Base-by-base conservation (phyloP, 2,329 filamentous ascomycete genomes). In the Nectriaceae sp. region DNA sequence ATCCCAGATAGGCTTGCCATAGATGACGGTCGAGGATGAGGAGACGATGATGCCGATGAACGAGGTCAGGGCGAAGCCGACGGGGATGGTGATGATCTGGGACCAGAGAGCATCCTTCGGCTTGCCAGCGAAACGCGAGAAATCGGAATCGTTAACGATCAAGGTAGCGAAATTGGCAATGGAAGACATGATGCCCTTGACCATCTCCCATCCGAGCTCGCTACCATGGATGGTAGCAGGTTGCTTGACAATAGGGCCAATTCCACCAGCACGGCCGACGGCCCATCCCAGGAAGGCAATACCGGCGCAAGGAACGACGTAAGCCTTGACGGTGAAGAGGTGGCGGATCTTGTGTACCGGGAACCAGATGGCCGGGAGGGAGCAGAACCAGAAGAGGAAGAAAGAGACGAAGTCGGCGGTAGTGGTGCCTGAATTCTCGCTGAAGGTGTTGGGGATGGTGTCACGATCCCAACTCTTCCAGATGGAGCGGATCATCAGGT, bases 111-210 rank as follows among this genome's bases (percentile, higher is more conserved):
- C 89, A 64, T 94, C 88, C 16, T 73, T 78, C 1, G 90, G 90
- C 64, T 86, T 90, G 18, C 74, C 73, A 3, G 90, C 88, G 62
- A 96, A 97, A 66, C 92, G 87, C 18, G 89, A 77, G 67, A 96
- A 96, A 64, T 96, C 90, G 0, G 88, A 88, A 57, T 89, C 85
- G 66, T 95, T 85, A 51, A 87, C 79, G 57, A 96, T 94, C 26
- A 96, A 78, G 0, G 91, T 90, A 1, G 90, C 89, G 64, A 96
- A 96, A 72, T 96, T 96, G 60, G 89, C 88, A 55, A 97, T 91
- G 4, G 89, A 86, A 20, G 81, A 86, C 90, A 96, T 96, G 70
- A 96, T 85, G 31, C 90, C 90, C 52, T 85, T 87, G 50, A 97
- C 80, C 49, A 96, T 84, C 20, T 84, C 82, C 92, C 92, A 97